Percentiles rank a stretch among this genome's conserved stretches.
Conservation (phyloP, 148 eudicot species). For the Polygonum maritimum region DNA sequence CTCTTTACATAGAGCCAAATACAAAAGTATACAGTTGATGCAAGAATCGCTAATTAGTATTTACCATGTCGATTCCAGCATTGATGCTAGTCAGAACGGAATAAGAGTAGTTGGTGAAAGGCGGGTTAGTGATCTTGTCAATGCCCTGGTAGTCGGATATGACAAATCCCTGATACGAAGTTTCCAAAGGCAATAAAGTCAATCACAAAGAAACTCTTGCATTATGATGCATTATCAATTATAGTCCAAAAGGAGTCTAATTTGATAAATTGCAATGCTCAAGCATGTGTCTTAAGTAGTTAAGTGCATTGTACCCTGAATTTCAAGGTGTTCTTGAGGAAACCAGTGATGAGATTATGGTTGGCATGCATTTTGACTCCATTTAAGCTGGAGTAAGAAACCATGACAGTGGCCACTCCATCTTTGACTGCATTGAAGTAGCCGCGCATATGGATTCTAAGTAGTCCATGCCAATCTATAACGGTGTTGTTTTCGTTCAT, state of each 20-base stretch:
- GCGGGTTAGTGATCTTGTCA: slow-evolving; percentile 6
- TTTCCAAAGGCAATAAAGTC: no score
- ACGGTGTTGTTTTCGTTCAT: slow-evolving; percentile 7
- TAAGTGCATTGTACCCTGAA: slow-evolving; percentile 5
- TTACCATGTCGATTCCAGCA: slow-evolving; percentile 12
- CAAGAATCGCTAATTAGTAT: background rate
- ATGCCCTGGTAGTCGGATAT: slow-evolving; percentile 6
- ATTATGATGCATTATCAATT: no score
- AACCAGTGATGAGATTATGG: slow-evolving; percentile 5
- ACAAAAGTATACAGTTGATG: background rate
- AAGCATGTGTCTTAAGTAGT: background rate
- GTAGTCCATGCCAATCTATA: slow-evolving; percentile 7
- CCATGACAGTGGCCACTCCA: slow-evolving; percentile 7
- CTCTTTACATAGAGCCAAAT: no score
- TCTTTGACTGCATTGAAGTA: background rate
- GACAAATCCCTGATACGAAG: slow-evolving; percentile 1
- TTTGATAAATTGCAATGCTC: background rate
- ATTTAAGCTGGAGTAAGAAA: slow-evolving; percentile 2
- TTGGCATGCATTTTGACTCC: slow-evolving; percentile 8
- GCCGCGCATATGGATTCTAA: slow-evolving; percentile 3
- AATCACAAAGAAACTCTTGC: background rate
- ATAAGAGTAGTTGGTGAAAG: background rate
- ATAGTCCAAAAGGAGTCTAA: background rate
- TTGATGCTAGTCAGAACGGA: background rate
- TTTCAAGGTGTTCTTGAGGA: slow-evolving; percentile 8